These are phyloP conservation scores for Malassezia nana DNA, from an alignment of 1,284 basidiomycete species.

Conservation along the genomic window DNA sequence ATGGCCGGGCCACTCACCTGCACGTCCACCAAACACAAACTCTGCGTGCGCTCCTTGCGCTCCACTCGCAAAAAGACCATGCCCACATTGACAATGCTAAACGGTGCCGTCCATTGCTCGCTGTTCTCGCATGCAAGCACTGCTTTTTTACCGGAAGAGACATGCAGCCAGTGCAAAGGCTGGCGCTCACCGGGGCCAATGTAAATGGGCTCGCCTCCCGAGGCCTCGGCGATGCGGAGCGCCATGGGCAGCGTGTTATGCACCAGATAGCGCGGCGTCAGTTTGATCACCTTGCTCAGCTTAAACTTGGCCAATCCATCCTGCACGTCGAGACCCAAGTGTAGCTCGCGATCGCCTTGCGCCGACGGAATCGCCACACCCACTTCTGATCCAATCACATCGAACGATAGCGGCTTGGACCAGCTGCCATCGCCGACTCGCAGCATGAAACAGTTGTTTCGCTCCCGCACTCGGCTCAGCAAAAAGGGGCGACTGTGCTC, in stretches of 20 bases:
- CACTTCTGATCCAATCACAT: slow-evolving; percentile 81
- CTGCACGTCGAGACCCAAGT: slow-evolving; percentile 80
- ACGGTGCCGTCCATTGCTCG: slow-evolving; percentile 74
- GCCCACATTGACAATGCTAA: slow-evolving; percentile 87
- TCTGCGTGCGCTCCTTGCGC: slow-evolving; percentile 45
- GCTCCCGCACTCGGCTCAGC: slow-evolving; percentile 68
- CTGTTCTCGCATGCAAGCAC: slow-evolving; percentile 78
- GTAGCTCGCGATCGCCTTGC: slow-evolving; percentile 64
- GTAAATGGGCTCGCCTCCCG: slow-evolving; percentile 52
- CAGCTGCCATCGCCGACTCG: slow-evolving; percentile 76
- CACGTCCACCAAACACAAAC: slow-evolving; percentile 71
- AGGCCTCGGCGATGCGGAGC: slow-evolving; percentile 76
- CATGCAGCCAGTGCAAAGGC: slow-evolving; percentile 63
- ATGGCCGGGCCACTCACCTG: slow-evolving; percentile 79
- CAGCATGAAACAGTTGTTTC: slow-evolving; percentile 74
- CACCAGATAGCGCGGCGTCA: slow-evolving; percentile 81
- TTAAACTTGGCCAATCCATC: slow-evolving; percentile 89
- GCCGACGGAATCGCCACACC: slow-evolving; percentile 66
- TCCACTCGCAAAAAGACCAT: slow-evolving; percentile 65
- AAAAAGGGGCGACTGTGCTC: slow-evolving; percentile 51
- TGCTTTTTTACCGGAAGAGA: slow-evolving; percentile 55
- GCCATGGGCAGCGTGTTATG: slow-evolving; percentile 66
- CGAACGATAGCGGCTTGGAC: slow-evolving; percentile 59
- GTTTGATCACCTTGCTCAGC: slow-evolving; percentile 82
- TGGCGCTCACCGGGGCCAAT: slow-evolving; percentile 55